These are phyloP conservation scores for Pugionium dolabratum DNA, from an alignment of 345 rosid species.

Conservation along the genomic window DNA sequence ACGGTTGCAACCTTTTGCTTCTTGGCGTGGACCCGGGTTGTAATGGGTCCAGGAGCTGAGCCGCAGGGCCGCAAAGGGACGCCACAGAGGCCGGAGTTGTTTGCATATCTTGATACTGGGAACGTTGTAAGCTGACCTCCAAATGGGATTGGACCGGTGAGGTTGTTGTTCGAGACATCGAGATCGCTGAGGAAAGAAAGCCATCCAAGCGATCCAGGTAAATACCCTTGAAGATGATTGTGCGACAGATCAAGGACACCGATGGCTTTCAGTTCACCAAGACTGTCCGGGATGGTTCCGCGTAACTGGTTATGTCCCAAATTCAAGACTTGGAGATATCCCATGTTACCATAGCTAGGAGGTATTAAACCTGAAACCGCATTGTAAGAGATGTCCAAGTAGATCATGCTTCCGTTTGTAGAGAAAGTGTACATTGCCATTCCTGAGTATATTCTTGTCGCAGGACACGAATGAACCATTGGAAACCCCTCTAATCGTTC, in stretches of 20 bases:
- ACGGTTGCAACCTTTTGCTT: slow-evolving; percentile 57
- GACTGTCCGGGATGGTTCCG: slow-evolving; percentile 73
- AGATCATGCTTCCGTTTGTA: slow-evolving; percentile 84
- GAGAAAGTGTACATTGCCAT: slow-evolving; percentile 71
- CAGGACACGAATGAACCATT: slow-evolving; percentile 87
- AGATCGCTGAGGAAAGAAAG: slow-evolving; percentile 91
- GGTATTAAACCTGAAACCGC: slow-evolving; percentile 70
- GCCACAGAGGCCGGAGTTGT: slow-evolving; percentile 94
- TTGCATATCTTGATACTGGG: slow-evolving; percentile 75
- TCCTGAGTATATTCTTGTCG: slow-evolving; percentile 84
- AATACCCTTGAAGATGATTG: slow-evolving; percentile 66
- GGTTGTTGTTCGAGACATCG: slow-evolving; percentile 90
- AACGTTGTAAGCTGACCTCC: slow-evolving; percentile 97
- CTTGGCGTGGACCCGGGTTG: slow-evolving; percentile 32
- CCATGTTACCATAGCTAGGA: slow-evolving; percentile 62
- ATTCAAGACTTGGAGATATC: slow-evolving; percentile 83
- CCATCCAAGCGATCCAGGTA: slow-evolving; percentile 74
- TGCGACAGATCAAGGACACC: slow-evolving; percentile 96
- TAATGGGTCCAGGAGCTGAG: slow-evolving; percentile 41
- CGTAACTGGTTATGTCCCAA: slow-evolving; percentile 79
- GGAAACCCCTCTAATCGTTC: slow-evolving; percentile 67
- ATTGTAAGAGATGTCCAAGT: slow-evolving; percentile 87
- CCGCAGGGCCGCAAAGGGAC: slow-evolving; percentile 73
- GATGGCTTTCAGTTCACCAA: slow-evolving; percentile 69
- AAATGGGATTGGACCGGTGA: slow-evolving; percentile 79